Base-by-base conservation (phyloP, 2,329 filamentous ascomycete genomes). In the Curvularia hawaiiensis region DNA sequence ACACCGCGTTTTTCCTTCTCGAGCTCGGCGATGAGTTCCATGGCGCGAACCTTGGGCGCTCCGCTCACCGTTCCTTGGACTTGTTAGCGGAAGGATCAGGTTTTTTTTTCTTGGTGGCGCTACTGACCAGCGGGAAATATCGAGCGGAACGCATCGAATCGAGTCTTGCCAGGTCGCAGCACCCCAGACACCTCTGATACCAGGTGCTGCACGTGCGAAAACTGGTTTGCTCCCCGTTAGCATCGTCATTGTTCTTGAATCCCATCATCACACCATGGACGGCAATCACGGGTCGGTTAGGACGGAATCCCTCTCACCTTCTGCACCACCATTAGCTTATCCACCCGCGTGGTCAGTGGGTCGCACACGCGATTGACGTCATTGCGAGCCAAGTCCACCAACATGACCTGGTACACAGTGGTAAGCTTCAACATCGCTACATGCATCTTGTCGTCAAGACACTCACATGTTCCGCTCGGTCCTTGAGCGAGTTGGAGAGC, bases 341-440 rank as follows among this genome's bases (percentile, higher is more conserved):
- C 95, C 26, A 98, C 95, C 60, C 91, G 87, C 30, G 94, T 97
- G 28, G 91, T 91, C 38, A 89, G 82, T 18, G 95, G 95, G 78
- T 97, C 92, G 77, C 92, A 96, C 22, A 99, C 91, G 48, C 95
- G 89, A 80, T 97, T 98, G 67, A 99, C 87, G 77, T 99, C 95
- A 82, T 99, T 98, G 57, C 95, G 88, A 12, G 95, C 95, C 54
- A 98, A 83, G 75, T 99, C 94, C 46, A 98, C 95, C 66, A 99
- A 82, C 95, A 99, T 99, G 71, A 98, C 93, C 80, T 98, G 92
- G 47, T 20, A 52, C 56, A 55, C 46, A 52, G 55, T 58, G 43
- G 62, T 74, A 58, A 75, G 68, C 65, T 54, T 79, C 96, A 91
- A 50, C 52, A 91, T 91, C 91, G 63, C 60, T 58, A 63, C 55